Base-by-base conservation (phyloP, 2,329 filamentous ascomycete genomes). In the Colletotrichum coccodes region DNA sequence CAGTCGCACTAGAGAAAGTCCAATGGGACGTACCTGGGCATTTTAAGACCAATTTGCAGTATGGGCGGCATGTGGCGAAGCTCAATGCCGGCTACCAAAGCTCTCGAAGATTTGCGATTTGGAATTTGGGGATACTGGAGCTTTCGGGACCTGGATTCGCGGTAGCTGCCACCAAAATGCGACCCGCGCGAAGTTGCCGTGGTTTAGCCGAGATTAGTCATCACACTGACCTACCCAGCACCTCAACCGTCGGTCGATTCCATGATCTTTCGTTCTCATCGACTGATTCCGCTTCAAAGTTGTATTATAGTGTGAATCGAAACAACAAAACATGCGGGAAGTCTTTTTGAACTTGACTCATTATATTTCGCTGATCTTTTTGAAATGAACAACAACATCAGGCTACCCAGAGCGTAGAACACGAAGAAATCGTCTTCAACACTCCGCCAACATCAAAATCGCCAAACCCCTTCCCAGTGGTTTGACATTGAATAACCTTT, bases 141-240 rank as follows among this genome's bases (percentile, higher is more conserved):
- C 66, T 69, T 49, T 56, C 53, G 28, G 47, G 40, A 47, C 42
- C 60, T 54, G 54, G 40, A 65, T 60, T 54, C 54, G 56, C 47
- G 53, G 65, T 57, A 54, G 38, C 65, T 68, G 60, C 64, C 50
- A 66, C 64, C 60, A 64, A 42, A 64, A 59, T 64, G 61, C 66
- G 66, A 66, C 66, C 66, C 56, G 66, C 61, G 61, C 32, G 23
- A 42, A 23, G 5, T n/a, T 1, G 9, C 66, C 66, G 62, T 23
- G 23, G 54, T 56, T 69, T 66, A 66, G 23, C 66, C 66, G 66
- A 50, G 47, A 30, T 69, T 69, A 69, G 66, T 69, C 66, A 69
- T 69, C 46, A 7, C 6, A 9, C 18, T 1, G 18, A 3, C 9
- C 18, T 36, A 14, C 30, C 7, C 30, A 21, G 28, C 42, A 44